A percentile compares a stretch with the other conserved stretches of the same genome.
Conservation (phyloP, 352 stramenopile genomes). For the Phytophthora sojae region DNA sequence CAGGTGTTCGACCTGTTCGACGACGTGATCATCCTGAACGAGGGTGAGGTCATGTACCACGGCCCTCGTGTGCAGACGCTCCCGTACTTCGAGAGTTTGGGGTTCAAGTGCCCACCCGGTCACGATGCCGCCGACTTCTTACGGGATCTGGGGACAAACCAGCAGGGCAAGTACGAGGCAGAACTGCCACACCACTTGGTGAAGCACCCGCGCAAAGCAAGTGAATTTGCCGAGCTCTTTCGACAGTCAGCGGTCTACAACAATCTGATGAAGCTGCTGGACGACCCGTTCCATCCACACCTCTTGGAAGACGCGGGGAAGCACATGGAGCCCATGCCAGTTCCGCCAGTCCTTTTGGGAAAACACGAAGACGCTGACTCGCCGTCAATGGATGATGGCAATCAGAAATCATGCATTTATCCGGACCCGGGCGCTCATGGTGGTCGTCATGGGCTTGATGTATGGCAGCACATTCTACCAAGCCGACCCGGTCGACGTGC, state of each 20-base stretch:
- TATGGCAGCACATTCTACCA: constrained; percentile 49
- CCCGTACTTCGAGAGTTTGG: constrained; percentile 47
- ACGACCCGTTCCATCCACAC: constrained; percentile 20
- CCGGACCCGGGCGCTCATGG: constrained; percentile 33
- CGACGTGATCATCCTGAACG: constrained; percentile 57
- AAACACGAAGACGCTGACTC: constrained; percentile 32
- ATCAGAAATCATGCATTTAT: constrained; percentile 45
- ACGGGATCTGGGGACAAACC: constrained; percentile 44
- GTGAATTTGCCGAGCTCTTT: constrained; percentile 38
- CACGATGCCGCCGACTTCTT: constrained; percentile 48
- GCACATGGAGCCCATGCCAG: constrained; percentile 37
- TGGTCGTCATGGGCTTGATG: constrained; percentile 43
- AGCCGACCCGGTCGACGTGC: constrained; percentile 35
- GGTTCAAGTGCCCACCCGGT: constrained; percentile 41
- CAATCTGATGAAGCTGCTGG: constrained; percentile 14
- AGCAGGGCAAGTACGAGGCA: constrained; percentile 44
- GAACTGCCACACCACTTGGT: constrained; percentile 3
- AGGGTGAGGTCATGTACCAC: constrained; percentile 55
- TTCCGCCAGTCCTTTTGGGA: constrained; percentile 47
- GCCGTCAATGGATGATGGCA: constrained; percentile 64
- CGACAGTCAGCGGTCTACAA: constrained; percentile 27
- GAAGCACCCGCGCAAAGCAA: constrained; percentile 30
- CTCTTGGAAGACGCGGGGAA: constrained; percentile 19
- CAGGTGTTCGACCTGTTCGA: constrained; percentile 61
- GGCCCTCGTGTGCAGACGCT: constrained; percentile 48